A percentile compares a stretch with the other conserved stretches of the same genome.
phyloP scores from a whole-genome alignment of 2,329 filamentous ascomycete species.

The Ceratocystis variospora region DNA sequence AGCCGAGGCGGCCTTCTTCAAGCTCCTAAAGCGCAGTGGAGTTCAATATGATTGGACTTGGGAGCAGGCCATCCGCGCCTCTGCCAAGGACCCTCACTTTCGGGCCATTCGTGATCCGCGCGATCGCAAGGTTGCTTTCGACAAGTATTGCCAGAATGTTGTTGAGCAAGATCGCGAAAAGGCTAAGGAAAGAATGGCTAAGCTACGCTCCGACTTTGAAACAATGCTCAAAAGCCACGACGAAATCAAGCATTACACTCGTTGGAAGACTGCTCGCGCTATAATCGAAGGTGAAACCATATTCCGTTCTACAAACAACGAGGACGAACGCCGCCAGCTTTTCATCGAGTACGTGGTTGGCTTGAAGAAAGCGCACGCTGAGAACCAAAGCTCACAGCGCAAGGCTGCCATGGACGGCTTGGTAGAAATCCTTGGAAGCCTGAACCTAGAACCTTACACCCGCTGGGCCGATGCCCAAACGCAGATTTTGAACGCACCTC shows the following conservation, averaged over 20 bases:
- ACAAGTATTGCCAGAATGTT: slow-evolving; percentile 87
- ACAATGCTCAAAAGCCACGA: slow-evolving; percentile 93
- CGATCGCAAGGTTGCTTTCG: slow-evolving; percentile 79
- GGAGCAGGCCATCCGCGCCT: slow-evolving; percentile 74
- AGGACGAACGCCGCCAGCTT: slow-evolving; percentile 73
- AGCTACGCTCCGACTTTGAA: slow-evolving; percentile 84
- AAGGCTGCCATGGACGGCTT: slow-evolving; percentile 78
- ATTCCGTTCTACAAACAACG: slow-evolving; percentile 79
- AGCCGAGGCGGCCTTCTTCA: slow-evolving; percentile 83
- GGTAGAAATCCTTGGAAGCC: slow-evolving; percentile 58
- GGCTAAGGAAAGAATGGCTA: slow-evolving; percentile 81
- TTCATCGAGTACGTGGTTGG: slow-evolving; percentile 88
- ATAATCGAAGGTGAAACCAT: slow-evolving; percentile 93
- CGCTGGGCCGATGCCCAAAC: slow-evolving; percentile 84
- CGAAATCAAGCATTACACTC: slow-evolving; percentile 92
- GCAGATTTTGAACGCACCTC: slow-evolving; percentile 39
- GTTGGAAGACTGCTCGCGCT: slow-evolving; percentile 89
- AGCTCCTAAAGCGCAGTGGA: slow-evolving; percentile 69
- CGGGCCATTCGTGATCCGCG: slow-evolving; percentile 84
- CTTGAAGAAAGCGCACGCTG: slow-evolving; percentile 65
- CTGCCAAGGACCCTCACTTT: slow-evolving; percentile 84
- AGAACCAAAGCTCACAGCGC: slow-evolving; percentile 57
- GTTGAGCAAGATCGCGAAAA: slow-evolving; percentile 86
- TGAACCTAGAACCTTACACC: slow-evolving; percentile 84
- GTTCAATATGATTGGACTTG: slow-evolving; percentile 88